Percentiles rank a stretch among this genome's conserved stretches.
phyloP scores from a whole-genome alignment of 2,329 filamentous ascomycete species.

The Aschersonia sp. region DNA sequence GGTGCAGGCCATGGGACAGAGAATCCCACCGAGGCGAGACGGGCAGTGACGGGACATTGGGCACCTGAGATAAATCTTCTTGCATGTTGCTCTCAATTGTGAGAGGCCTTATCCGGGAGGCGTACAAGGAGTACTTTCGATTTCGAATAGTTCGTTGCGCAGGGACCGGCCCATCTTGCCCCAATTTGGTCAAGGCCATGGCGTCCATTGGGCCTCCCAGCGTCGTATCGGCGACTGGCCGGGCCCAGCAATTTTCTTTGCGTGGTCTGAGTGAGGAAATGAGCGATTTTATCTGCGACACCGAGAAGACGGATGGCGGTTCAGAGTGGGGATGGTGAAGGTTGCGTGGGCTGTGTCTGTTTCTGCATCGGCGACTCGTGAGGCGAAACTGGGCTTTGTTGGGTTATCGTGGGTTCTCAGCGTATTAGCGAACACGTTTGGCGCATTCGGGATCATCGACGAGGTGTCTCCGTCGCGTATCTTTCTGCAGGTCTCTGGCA shows the following conservation, averaged over 20 bases:
- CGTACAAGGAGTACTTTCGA: slow-evolving; percentile 10
- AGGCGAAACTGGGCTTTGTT: not conserved
- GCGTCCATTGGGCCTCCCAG: slow-evolving; percentile 9
- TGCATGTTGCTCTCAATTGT: slow-evolving; percentile 1
- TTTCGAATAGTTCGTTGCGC: slow-evolving; percentile 6
- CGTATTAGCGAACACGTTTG: not conserved
- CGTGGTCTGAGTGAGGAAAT: not conserved
- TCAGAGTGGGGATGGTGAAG: not conserved
- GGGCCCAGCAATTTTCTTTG: slow-evolving; percentile 4
- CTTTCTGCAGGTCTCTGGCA: too few species aligned
- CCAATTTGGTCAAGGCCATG: slow-evolving; percentile 8
- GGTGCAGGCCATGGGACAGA: slow-evolving; percentile 13
- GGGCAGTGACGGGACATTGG: slow-evolving; percentile 16
- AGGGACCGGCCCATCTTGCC: slow-evolving; percentile 4
- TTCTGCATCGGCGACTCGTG: not conserved
- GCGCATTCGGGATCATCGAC: not conserved
- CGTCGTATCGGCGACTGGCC: slow-evolving; percentile 4
- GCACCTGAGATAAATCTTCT: slow-evolving; percentile 5
- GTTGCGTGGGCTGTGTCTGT: not conserved
- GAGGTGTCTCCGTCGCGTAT: too few species aligned
- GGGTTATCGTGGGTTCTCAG: not conserved
- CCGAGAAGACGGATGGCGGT: not conserved
- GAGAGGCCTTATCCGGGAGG: slow-evolving; percentile 9
- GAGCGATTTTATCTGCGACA: not conserved
- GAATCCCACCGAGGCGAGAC: slow-evolving; percentile 31